Base-by-base conservation (phyloP, 345 rosid genomes). In the Combretum micranthum region DNA sequence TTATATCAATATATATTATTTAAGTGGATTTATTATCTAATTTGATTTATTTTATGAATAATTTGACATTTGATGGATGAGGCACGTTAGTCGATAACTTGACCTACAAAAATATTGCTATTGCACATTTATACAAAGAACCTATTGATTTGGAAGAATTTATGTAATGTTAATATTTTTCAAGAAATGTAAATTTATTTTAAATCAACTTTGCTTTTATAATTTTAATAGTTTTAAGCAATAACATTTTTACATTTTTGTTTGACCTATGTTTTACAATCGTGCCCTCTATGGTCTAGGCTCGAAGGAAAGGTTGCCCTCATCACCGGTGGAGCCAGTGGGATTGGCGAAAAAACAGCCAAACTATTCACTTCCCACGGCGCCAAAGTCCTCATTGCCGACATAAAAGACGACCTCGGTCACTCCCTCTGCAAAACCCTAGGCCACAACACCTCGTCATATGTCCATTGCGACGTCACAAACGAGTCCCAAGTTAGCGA, bases 251-350 rank as follows among this genome's bases (percentile, higher is more conserved):
- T 13, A 0, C 11, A 23, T 53, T 22, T 16, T 13, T 47, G 15
- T 60, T 12, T 52, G 18, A 25, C 37, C 4, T 20, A 17, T n/a
- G 2, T n/a, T 20, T 49, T 12, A 15, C 0, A 15, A 4, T n/a
- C 13, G n/a, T n/a, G 17, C 0, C 3, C 0, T 32, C 39, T 11
- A 21, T 12, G 43, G 20, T 3, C 19, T 42, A 75, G 76, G 71
- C 54, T 71, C 7, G 71, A 71, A 20, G 76, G 80, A 6, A 75
- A 65, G 46, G 71, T 71, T 12, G 76, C 74, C 2, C 43, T 75
- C 1, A 64, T 75, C 44, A 75, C 79, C 1, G 70, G 75, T 20
- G 75, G 70, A 16, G 65, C 70, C 23, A 70, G 75, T 17, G 70
- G 67, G 2, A 74, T 69, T 15, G 75, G 78, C 11, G 70, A 67